Evolutionary conservation across 768 basidiomycete species (phyloP), one percentile per base, ranked within the genome.

Genomic region (Tylopilus balloui): DNA sequence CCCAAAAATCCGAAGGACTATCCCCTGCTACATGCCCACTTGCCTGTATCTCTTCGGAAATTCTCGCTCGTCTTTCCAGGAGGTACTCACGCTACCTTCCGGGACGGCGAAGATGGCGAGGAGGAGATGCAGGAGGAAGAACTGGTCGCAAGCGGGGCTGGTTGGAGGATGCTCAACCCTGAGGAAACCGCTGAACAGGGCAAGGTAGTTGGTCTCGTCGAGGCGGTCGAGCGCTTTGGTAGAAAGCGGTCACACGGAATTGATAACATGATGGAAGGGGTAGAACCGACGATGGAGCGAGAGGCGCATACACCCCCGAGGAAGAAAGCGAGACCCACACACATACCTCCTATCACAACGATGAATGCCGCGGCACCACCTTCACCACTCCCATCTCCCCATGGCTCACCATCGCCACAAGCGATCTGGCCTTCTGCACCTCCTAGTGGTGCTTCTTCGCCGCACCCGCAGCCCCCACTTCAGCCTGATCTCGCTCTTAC

Each of bases 31-130:
- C 79, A 86, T 67, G 85, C 86, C 14, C 79, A 74, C 47, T 71
- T 92, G n/a, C 90, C 90, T 1, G 62, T 75, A 46, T 86, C 80
- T 10, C 73, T 91, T 36, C 80, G 88, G 42, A 74, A 76, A 51
- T 92, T 92, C 60, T 82, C 86, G 7, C 74, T 92, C 12, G 78
- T 81, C 25, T 92, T 92, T 63, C 90, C 90, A 14, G 84, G 85
- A 53, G 89, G 90, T 48, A 69, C 84, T 52, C 83, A 79, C 55
- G 90, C 88, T 53, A 87, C 84, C 21, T 92, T 92, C 64, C 79
- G 79, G 44, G 86, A 87, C 59, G 84, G 79, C 14, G 78, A 80
- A 50, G 74, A 71, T 24, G 81, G 79, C 19, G 80, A 81, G 39
- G 73, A 78, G 53, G 79, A 84, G 59, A 81, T 83, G 77, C 78